phyloP scores from a whole-genome alignment of 495 filamentous ascomycete genomes.

The Tricharina praecox region DNA sequence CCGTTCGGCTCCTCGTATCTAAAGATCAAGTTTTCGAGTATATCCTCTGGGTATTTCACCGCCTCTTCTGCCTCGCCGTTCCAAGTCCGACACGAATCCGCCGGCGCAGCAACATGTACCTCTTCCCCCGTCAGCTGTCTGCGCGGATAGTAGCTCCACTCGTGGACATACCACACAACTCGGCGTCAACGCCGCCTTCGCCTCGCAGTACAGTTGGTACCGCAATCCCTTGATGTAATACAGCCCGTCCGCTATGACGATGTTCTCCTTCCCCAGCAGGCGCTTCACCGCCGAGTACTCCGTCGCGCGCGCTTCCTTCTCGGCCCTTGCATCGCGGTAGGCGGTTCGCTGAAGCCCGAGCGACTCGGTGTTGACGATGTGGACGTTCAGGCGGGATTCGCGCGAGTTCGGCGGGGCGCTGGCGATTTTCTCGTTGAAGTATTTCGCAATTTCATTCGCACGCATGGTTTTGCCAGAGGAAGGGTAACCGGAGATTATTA shows the following conservation, averaged over 20 bases:
- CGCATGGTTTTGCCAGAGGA: constrained; percentile 85
- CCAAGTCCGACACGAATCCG: constrained; percentile 34
- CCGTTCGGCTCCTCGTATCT: constrained; percentile 92
- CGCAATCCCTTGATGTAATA: constrained; percentile 98
- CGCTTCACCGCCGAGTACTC: constrained; percentile 76
- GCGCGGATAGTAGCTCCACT: too few species aligned
- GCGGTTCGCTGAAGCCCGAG: constrained; percentile 41
- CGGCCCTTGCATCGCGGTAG: constrained; percentile 52
- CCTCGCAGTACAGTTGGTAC: constrained; percentile 90
- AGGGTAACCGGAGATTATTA: constrained; percentile 82
- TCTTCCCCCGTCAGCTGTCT: constrained; percentile 16
- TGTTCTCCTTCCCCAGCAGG: constrained; percentile 53
- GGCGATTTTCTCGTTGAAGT: constrained; percentile 43
- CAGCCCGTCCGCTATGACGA: constrained; percentile 57
- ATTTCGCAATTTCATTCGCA: constrained; percentile 54
- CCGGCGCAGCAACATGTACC: constrained; percentile 64
- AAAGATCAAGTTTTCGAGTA: constrained; percentile 85
- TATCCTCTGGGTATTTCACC: constrained; percentile 38
- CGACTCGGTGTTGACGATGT: constrained; percentile 49
- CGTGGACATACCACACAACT: constrained; percentile 53
- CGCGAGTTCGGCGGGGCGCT: constrained; percentile 32
- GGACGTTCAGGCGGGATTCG: constrained; percentile 42
- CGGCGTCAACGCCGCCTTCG: constrained; percentile 68
- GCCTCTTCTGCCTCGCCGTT: constrained; percentile 10
- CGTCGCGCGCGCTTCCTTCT: constrained; percentile 84